Conservation (phyloP, 768 basidiomycete genomes). For the Symmetrospora coprosmae region DNA sequence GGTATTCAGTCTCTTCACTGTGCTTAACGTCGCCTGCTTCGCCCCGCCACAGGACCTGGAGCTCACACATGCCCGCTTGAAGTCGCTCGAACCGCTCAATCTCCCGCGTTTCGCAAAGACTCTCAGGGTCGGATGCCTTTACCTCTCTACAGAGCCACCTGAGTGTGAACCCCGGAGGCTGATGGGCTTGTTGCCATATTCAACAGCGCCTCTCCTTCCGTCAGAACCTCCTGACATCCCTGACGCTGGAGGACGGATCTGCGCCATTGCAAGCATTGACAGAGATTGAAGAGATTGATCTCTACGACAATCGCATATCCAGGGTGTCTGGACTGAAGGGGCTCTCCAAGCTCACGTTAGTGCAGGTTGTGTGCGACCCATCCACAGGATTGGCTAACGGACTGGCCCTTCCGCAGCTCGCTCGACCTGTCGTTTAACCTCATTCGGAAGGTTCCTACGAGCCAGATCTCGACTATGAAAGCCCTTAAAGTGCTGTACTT, state of each 20-base stretch:
- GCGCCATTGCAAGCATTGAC: slow-evolving; percentile 40
- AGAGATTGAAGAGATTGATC: slow-evolving; percentile 71
- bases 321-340: slow-evolving; percentile 51
- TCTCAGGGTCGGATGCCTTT: slow-evolving; percentile 2
- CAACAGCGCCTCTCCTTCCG: slow-evolving; percentile 32
- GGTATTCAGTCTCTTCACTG: too few relatives aligned
- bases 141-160: not conserved
- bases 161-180: not conserved
- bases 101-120: slow-evolving; percentile 27
- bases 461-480: slow-evolving; percentile 42
- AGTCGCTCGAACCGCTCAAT: slow-evolving; percentile 26
- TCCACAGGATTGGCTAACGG: not conserved
- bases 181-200: not conserved
- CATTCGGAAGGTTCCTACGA: slow-evolving; percentile 51
- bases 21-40: too few relatives aligned
- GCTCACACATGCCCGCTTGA: slow-evolving; percentile 30
- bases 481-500: slow-evolving; percentile 67
- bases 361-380: not conserved
- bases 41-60: slow-evolving; percentile 31
- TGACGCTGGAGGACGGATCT: slow-evolving; percentile 30
- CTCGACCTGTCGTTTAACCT: slow-evolving; percentile 94
- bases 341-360: slow-evolving; percentile 37
- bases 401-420: slow-evolving; percentile 42
- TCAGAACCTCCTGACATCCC: slow-evolving; percentile 32
- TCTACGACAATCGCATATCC: slow-evolving; percentile 93